Base-by-base conservation (phyloP, 495 filamentous ascomycete genomes). In the Lasiosphaeria miniovina region DNA sequence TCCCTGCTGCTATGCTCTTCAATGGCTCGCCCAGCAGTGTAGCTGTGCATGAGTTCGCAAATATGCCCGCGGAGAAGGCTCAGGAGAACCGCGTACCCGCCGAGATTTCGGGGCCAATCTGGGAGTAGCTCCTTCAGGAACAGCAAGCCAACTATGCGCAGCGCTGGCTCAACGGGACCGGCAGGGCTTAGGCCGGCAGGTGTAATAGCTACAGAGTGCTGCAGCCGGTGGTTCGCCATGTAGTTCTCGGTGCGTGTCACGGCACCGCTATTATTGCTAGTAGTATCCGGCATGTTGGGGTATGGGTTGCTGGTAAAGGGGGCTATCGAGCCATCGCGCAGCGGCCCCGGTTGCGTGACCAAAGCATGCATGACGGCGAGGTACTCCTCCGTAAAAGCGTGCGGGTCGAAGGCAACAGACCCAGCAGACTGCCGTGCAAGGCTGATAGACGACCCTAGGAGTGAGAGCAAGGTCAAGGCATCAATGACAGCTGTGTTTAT, bases 41-140 rank as follows among this genome's bases (percentile, higher is more conserved):
- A 17, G 40, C 40, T n/a, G 6, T 40, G 33, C 7, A 59, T 14
- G 14, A 65, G 11, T 36, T 45, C 49, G 1, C 9, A 4, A 4
- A 70, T 34, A 15, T 69, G 61, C 5, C 49, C 38, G 8, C 48
- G 38, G 6, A 72, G 59, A 8, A 72, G 54, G 1, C 15, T 31
- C 15, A 72, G 57, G 10, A 72, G 54, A 6, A 69, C 62, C 31
- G 58, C 58, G 54, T 68, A 72, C 15, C 67, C 70, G 45, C 68
- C 68, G 0, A 72, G 10, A 35, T 70, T 68, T 9, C 62, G 58
- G 33, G 69, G 69, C 51, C 56, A 68, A 34, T 69, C 66, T 1
- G 69, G 65, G 1, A 71, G 53, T 10, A 69, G 60, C 36, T 69
- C 67, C 36, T 69, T 71, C 6, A 67, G 46, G 36, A 57, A 65